Evolutionary conservation across 305 asterid genomes (phyloP).

Genomic region (Fraxinus dipetala): DNA sequence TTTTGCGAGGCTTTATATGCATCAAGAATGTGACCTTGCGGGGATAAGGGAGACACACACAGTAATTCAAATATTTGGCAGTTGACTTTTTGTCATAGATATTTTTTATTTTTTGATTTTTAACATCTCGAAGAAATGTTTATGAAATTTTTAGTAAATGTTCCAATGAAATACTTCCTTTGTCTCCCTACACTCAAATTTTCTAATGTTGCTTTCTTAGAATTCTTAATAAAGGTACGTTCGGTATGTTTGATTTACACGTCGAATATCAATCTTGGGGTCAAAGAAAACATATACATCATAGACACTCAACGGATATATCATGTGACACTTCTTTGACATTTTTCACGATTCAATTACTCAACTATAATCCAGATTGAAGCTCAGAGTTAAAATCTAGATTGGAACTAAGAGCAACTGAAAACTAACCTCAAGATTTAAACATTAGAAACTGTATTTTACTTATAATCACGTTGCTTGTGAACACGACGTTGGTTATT

Average conservation of each 20-base stretch:
- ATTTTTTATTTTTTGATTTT: neutral
- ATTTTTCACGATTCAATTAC: too few relatives aligned
- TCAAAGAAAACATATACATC: neutral
- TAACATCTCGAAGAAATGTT: conserved; percentile 32
- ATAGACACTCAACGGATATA: neutral
- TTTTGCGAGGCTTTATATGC: neutral
- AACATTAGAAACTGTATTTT: neutral
- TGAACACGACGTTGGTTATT: neutral
- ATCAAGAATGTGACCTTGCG: neutral
- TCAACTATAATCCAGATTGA: too few relatives aligned
- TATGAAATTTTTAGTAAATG: neutral
- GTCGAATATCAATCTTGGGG: neutral
- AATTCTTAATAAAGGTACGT: neutral
- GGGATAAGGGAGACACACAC: neutral
- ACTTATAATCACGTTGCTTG: neutral
- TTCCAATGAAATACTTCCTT: neutral
- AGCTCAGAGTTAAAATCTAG: too few relatives aligned
- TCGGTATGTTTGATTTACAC: neutral
- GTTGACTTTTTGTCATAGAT: neutral
- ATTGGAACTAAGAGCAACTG: neutral
- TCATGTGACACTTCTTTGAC: too few relatives aligned
- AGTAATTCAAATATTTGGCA: neutral
- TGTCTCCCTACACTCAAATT: neutral
- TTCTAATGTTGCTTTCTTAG: neutral
- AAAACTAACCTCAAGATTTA: too few relatives aligned